Conservation (phyloP, 164 flowering plant species). For the Amborella trichopoda region DNA sequence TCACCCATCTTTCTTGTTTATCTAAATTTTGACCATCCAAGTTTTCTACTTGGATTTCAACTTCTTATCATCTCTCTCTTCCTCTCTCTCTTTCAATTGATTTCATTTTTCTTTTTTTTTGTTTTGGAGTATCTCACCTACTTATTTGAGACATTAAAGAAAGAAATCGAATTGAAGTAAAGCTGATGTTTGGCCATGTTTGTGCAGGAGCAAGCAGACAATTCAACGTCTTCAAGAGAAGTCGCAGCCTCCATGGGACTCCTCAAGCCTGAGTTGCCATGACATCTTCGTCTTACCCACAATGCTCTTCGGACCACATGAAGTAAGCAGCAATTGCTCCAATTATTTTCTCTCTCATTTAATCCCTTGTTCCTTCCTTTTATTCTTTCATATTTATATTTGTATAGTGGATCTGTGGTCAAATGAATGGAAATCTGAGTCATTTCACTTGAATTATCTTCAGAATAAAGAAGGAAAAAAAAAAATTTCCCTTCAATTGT, state of each 20-base stretch:
- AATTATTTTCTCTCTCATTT: too few species aligned
- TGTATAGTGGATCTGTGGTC: too few species aligned
- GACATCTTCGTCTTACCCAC: too few species aligned
- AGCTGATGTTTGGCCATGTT: neutral
- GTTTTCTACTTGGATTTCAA: neutral
- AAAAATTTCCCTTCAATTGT: too few species aligned
- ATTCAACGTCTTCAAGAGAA: constrained; percentile 34
- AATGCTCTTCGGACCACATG: too few species aligned
- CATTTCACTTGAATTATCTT: too few species aligned
- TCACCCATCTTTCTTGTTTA: neutral
- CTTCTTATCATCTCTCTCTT: neutral
- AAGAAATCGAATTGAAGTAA: neutral
- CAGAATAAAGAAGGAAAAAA: too few species aligned
- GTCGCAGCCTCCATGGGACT: constrained; percentile 73
- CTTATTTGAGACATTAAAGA: neutral
- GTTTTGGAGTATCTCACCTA: neutral
- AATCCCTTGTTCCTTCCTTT: too few species aligned
- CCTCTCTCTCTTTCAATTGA: neutral
- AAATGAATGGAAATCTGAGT: too few species aligned
- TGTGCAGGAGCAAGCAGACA: constrained; percentile 65
- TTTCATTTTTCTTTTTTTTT: neutral
- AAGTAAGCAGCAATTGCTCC: too few species aligned
- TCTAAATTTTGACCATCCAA: neutral
- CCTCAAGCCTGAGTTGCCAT: constrained; percentile 34
- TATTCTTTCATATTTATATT: too few species aligned